phyloP scores from a whole-genome alignment of 73 alveolate genomes.

The Paramecium sexaurelia region DNA sequence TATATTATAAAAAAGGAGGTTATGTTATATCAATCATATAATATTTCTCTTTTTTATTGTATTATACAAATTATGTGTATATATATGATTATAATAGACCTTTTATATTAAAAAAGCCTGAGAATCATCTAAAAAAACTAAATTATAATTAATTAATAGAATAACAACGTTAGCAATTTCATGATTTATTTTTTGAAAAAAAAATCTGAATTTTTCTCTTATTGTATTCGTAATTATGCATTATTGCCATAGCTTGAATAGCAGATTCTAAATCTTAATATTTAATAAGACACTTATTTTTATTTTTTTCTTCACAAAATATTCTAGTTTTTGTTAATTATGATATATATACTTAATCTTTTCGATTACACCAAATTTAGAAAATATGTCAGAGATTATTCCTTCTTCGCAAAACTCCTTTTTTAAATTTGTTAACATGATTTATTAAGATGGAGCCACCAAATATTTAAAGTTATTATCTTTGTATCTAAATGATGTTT shows the following conservation, averaged over 20 bases:
- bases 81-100: too few species aligned
- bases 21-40: too few species aligned
- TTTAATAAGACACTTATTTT: slow-evolving; percentile 4
- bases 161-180: background rate
- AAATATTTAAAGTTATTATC: slow-evolving; percentile 13
- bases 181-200: background rate
- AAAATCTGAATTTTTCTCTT: slow-evolving; percentile 29
- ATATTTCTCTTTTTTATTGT: too few species aligned
- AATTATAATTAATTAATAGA: too few species aligned
- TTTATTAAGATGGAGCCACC: slow-evolving; percentile 24
- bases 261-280: background rate
- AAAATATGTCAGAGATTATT: background rate
- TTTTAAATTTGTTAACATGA: slow-evolving; percentile 19
- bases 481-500: background rate
- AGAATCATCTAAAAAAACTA: background rate
- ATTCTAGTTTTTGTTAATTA: background rate
- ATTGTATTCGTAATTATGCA: slow-evolving; percentile 29
- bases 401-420: slow-evolving; percentile 50
- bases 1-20: too few species aligned
- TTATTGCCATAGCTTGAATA: background rate
- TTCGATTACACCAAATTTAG: background rate
- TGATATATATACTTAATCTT: background rate
- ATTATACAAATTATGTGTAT: too few species aligned
- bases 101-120: too few species aligned
- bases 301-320: slow-evolving; percentile 25